phyloP scores from a whole-genome alignment of 441 rosid genomes.

The Breynia disticha region DNA sequence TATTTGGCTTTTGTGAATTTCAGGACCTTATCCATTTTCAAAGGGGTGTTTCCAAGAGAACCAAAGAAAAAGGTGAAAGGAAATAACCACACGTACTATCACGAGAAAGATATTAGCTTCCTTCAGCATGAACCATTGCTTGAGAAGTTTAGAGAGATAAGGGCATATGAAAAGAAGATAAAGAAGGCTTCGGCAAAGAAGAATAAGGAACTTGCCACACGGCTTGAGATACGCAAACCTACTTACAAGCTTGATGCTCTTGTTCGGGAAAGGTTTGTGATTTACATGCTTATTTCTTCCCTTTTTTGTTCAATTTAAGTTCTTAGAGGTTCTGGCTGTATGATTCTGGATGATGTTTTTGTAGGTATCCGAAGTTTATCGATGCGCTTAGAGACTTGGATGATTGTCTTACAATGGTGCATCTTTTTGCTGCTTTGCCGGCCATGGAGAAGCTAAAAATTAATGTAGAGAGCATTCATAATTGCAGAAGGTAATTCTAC shows the following conservation, averaged over 20 bases:
- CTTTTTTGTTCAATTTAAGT: not conserved
- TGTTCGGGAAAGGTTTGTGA: constrained; percentile 64
- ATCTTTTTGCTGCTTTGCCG: constrained; percentile 85
- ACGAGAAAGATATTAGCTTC: constrained; percentile 74
- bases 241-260: constrained; percentile 53
- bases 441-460: constrained; percentile 70
- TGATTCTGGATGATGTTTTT: constrained; percentile 11
- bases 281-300: not conserved
- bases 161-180: constrained; percentile 63
- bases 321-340: not conserved
- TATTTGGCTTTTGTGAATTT: constrained; percentile 10
- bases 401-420: constrained; percentile 86
- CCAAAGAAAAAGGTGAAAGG: constrained; percentile 91
- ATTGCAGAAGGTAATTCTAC: constrained; percentile 60
- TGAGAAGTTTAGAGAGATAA: constrained; percentile 71
- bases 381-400: constrained; percentile 94
- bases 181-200: constrained; percentile 72
- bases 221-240: constrained; percentile 61
- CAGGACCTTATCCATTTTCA: constrained; percentile 73
- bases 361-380: constrained; percentile 74
- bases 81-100: constrained; percentile 87
- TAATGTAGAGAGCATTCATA: constrained; percentile 65
- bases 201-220: constrained; percentile 58
- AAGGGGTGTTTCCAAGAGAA: constrained; percentile 81
- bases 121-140: constrained; percentile 78